A percentile compares a stretch with the other conserved stretches of the same genome.
Conservation (phyloP, 345 rosid genomes). For the Geranium rotundifolium region DNA sequence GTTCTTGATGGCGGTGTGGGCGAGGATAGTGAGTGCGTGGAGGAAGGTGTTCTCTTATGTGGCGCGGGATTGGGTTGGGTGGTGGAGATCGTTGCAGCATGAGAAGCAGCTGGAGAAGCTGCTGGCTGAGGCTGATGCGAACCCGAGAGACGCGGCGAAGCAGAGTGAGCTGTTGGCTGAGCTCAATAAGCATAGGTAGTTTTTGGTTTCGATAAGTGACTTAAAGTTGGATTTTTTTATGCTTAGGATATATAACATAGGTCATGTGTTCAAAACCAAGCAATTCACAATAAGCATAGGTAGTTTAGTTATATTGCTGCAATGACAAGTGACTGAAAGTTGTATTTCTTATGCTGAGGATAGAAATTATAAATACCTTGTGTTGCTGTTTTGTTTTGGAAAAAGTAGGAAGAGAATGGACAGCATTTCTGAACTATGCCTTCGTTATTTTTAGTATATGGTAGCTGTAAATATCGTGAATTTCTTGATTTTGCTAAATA, state of each 20-base stretch:
- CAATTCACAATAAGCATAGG: constrained; percentile 53
- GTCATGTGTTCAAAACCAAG: too few relatives aligned
- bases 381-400: background rate
- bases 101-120: constrained; percentile 65
- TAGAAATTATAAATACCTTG: background rate
- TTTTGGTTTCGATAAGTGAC: background rate
- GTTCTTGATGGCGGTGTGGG: too few relatives aligned
- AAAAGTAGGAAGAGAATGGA: too few relatives aligned
- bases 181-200: constrained; percentile 76
- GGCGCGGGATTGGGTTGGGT: background rate
- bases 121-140: constrained; percentile 69
- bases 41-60: too few relatives aligned
- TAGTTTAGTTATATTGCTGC: constrained; percentile 1
- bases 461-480: too few relatives aligned
- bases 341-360: too few relatives aligned
- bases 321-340: background rate
- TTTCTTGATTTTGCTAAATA: too few relatives aligned
- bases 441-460: too few relatives aligned
- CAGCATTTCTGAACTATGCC: too few relatives aligned
- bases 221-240: background rate
- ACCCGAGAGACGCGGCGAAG: constrained; percentile 62
- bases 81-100: constrained; percentile 71
- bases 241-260: too few relatives aligned
- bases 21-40: too few relatives aligned
- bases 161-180: constrained; percentile 66